Evolutionary conservation across 2,329 filamentous ascomycete genomes (phyloP).

Genomic region (Colletotrichum sp.): DNA sequence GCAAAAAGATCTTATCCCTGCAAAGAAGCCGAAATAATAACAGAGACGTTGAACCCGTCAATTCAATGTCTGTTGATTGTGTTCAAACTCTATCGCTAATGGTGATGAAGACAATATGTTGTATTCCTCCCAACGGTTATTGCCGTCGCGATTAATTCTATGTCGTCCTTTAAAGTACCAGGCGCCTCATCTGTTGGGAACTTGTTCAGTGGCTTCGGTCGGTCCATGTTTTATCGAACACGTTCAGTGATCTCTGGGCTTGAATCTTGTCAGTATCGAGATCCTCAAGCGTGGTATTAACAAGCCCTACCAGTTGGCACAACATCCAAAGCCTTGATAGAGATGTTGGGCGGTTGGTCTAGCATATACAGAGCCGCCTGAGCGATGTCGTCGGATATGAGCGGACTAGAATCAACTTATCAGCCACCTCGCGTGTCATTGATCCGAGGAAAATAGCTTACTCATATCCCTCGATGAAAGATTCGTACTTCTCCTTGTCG

Average conservation of each 20-base stretch:
- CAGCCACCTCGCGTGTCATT: background rate
- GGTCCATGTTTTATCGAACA: conserved; percentile 35
- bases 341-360: conserved; percentile 35
- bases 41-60: background rate
- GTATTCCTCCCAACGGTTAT: rapidly evolving
- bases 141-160: background rate
- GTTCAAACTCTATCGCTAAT: background rate
- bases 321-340: conserved; percentile 50
- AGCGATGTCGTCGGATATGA: conserved; percentile 47
- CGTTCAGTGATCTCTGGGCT: conserved; percentile 34
- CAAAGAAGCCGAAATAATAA: background rate
- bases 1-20: background rate
- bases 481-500: conserved; percentile 44
- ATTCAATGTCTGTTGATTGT: background rate
- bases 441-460: background rate
- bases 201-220: background rate
- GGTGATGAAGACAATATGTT: background rate
- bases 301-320: conserved; percentile 40
- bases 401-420: conserved; percentile 26
- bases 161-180: background rate
- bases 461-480: conserved; percentile 50
- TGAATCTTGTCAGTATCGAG: background rate
- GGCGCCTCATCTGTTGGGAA: background rate
- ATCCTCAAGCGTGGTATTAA: too few species aligned
- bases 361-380: conserved; percentile 48